Percentiles rank a stretch among this genome's conserved stretches.
These are phyloP conservation scores for Puccinia horiana DNA, from an alignment of 1,284 basidiomycete genomes.

Conservation along the genomic window DNA sequence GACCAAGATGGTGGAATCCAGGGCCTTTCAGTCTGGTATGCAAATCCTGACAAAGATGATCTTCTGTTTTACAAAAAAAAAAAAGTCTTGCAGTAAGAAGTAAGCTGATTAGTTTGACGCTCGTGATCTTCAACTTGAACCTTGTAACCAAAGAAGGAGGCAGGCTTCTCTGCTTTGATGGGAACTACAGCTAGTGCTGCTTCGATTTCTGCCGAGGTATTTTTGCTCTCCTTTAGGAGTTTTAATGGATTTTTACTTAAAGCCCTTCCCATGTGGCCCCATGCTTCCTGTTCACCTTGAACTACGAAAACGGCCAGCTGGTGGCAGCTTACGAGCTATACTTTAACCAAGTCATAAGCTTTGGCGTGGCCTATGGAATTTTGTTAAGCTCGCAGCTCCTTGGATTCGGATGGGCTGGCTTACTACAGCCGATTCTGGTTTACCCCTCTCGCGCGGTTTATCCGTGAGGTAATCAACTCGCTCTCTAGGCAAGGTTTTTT, in stretches of 20 bases:
- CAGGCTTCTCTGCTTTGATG: conserved; percentile 29
- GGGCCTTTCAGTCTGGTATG: conserved; percentile 22
- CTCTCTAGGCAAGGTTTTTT: not conserved
- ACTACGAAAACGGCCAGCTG: conserved; percentile 6
- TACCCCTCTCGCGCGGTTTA: conserved; percentile 28
- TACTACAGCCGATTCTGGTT: conserved; percentile 38
- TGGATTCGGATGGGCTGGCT: conserved; percentile 35
- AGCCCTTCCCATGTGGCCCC: not conserved
- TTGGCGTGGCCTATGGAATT: conserved; percentile 1
- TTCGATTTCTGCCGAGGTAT: conserved; percentile 21
- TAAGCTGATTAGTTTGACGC: no score
- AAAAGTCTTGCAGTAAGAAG: no score
- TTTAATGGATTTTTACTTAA: not conserved
- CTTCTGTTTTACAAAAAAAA: not conserved
- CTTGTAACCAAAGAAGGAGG: conserved; percentile 44
- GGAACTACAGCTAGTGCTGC: conserved; percentile 31
- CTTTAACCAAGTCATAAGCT: not conserved
- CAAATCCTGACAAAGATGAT: not conserved
- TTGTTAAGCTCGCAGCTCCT: conserved; percentile 34
- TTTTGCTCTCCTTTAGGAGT: not conserved
- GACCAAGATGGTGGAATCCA: conserved; percentile 43
- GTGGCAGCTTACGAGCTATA: conserved; percentile 14
- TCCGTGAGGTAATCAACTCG: conserved; percentile 4
- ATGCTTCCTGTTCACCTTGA: not conserved
- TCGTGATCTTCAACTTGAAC: no score